Base-by-base conservation (phyloP, 192 early-diverging fungal genomes). In the Gryganskiella cystojenkinii region DNA sequence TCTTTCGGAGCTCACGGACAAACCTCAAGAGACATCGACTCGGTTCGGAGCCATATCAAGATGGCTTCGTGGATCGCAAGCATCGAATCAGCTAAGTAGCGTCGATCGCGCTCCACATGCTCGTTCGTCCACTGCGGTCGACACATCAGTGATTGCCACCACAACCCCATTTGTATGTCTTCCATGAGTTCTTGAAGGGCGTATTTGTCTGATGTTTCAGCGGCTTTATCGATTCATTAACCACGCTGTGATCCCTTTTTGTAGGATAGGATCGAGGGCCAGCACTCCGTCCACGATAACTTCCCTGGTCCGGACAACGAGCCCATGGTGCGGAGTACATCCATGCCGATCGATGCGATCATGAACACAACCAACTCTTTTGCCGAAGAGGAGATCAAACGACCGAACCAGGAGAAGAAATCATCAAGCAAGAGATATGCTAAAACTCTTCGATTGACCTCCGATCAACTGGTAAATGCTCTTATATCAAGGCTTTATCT, bases 391-490 rank as follows among this genome's bases (percentile, higher is more conserved):
- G 53, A n/a, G 3, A 3, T 37, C 20, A 24, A 70, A 2, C 51
- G 3, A 2, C 30, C 34, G 24, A 3, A 45, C 7, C 43, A n/a
- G 11, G 46, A 42, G 19, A 4, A n/a, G 28, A 17, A 33, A 5
- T 7, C 40, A 20, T 34, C 19, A n/a, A 45, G 7, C 27, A 78
- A 83, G 45, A 83, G 84, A 31, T 95, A 93, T 60, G 93, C 93
- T 17, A 99, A 99, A 79, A 90, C 93, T 1, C 79, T 99, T 51
- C 87, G 96, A 11, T 81, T 99, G 70, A 96, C 94, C 3, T 95
- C 94, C 3, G 96, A 94, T 27, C 97, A 99, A 80, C 80, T 99
- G 66, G 70, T 71, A 64, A 4, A 55, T 47, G 10, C 56, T 24
- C 7, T 4, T 35, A 20, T 35, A 35, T 10, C n/a, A n/a, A n/a